Percentiles rank a stretch among this genome's conserved stretches.
phyloP scores from a whole-genome alignment of 2,329 filamentous ascomycete species.

The Pseudohalonectria lignicola region DNA sequence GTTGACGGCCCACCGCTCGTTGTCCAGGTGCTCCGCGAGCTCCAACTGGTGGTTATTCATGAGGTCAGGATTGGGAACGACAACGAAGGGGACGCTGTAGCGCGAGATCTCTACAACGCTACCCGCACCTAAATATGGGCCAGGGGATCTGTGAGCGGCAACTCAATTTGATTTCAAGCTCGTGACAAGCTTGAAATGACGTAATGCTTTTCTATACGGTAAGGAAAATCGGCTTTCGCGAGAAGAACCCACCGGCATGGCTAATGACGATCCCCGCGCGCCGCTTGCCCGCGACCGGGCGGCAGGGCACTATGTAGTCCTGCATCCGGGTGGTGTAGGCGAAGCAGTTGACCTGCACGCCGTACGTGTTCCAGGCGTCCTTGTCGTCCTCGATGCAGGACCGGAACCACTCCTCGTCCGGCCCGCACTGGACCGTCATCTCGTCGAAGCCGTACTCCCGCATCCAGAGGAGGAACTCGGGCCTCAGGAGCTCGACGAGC shows the following conservation, averaged over 20 bases:
- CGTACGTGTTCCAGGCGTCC: constrained; percentile 10
- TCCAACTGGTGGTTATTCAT: constrained; percentile 89
- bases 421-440: constrained; percentile 72
- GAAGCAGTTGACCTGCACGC: constrained; percentile 42
- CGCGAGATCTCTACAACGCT: constrained; percentile 78
- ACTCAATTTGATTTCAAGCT: too few relatives aligned
- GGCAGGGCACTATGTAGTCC: constrained; percentile 45
- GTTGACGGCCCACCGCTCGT: constrained; percentile 66
- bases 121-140: constrained; percentile 58
- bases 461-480: constrained; percentile 53
- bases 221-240: too few relatives aligned
- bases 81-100: constrained; percentile 64
- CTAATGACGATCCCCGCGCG: constrained; percentile 68
- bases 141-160: too few relatives aligned
- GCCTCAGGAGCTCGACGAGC: constrained; percentile 52
- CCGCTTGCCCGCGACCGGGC: constrained; percentile 30
- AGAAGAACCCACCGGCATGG: constrained; percentile 65
- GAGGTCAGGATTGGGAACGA: constrained; percentile 75
- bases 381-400: constrained; percentile 10
- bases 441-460: constrained; percentile 51
- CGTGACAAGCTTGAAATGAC: too few relatives aligned
- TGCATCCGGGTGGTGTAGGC: constrained; percentile 54
- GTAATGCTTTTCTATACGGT: too few relatives aligned
- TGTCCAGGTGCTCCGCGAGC: constrained; percentile 65
- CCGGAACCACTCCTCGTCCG: constrained; percentile 47